Base-by-base conservation (phyloP, 2,329 filamentous ascomycete genomes). In the Aspergillus candidus region DNA sequence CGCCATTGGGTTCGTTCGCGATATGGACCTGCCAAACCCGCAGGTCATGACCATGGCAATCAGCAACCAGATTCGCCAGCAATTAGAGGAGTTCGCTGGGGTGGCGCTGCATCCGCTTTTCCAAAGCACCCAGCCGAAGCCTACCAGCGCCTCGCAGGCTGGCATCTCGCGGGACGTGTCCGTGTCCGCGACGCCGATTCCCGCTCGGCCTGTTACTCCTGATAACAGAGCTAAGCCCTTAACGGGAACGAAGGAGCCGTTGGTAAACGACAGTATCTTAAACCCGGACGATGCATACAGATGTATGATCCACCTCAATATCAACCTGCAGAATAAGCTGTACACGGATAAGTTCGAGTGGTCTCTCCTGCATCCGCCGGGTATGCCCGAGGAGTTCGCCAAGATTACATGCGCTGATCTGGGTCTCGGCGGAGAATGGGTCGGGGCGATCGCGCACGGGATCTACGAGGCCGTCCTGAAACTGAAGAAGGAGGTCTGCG, bases 281-380 rank as follows among this genome's bases (percentile, higher is more conserved):
- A 94, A 94, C 61, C 89, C 88, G 4, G 90, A 96, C 61, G 91
- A 97, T 65, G 90, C 88, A 3, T 96, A 97, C 67, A 83, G 93
- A 38, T 97, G 93, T 63, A 85, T 97, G 57, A 83, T 98, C 54
- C 87, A 82, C 35, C 74, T 98, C 35, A 95, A 86, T 62, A 86
- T 98, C 59, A 96, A 95, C 60, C 77, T 97, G 15, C 83, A 89
- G 41, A 94, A 94, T 44, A 83, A 86, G 56, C 78, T 97, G 11
- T 97, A 96, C 67, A 94, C 88, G 3, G 93, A 98, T 74, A 95
- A 90, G 61, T 97, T 98, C 52, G 91, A 97, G 65, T 97, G 91
- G 91, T 97, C 91, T 4, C 73, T 98, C 14, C 75, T 95, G 13
- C 90, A 97, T 59, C 89, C 90, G 2, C 86, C 89, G 2, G 91